phyloP scores from a whole-genome alignment of 192 early-diverging fungal genomes.

The Coemansia sp. region DNA sequence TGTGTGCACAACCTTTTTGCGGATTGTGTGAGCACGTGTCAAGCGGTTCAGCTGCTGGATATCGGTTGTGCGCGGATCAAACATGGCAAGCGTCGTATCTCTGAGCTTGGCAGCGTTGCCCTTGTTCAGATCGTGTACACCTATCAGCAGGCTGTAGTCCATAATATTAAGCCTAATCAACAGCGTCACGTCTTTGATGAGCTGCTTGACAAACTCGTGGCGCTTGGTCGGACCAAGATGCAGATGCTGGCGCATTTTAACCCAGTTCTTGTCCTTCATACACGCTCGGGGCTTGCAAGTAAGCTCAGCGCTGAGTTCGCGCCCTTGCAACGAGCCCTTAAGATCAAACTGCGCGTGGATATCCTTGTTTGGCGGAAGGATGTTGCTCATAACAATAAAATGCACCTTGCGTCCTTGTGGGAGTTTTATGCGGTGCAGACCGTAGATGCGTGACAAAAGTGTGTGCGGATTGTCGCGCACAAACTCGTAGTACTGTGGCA shows the following conservation, averaged over 20 bases:
- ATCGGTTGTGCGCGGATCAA: slow-evolving; percentile 63
- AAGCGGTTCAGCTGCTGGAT: slow-evolving; percentile 47
- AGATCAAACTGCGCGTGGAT: slow-evolving; percentile 96
- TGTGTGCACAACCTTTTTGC: slow-evolving; percentile 54
- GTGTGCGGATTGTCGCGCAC: slow-evolving; percentile 87
- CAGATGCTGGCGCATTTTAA: slow-evolving; percentile 69
- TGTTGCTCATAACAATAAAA: slow-evolving; percentile 99
- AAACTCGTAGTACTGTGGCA: slow-evolving; percentile 90
- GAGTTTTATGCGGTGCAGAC: slow-evolving; percentile 93
- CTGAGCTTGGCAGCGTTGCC: slow-evolving; percentile 89
- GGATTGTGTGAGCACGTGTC: slow-evolving; percentile 55
- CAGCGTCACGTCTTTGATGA: slow-evolving; percentile 83
- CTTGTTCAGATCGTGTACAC: slow-evolving; percentile 81
- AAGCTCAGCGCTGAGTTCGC: slow-evolving; percentile 74
- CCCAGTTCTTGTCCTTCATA: slow-evolving; percentile 97
- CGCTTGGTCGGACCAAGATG: slow-evolving; percentile 82
- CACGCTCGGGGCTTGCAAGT: slow-evolving; percentile 82
- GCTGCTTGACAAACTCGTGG: slow-evolving; percentile 77
- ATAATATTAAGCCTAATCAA: slow-evolving; percentile 83
- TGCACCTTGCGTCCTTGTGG: slow-evolving; percentile 92
- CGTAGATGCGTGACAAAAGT: slow-evolving; percentile 90
- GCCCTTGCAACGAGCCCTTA: slow-evolving; percentile 90
- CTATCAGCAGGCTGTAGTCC: slow-evolving; percentile 97
- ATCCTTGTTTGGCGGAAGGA: slow-evolving; percentile 95
- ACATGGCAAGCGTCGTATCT: slow-evolving; percentile 85